Conservation (phyloP, 331 rosid genomes). For the Cydonia oblonga region DNA sequence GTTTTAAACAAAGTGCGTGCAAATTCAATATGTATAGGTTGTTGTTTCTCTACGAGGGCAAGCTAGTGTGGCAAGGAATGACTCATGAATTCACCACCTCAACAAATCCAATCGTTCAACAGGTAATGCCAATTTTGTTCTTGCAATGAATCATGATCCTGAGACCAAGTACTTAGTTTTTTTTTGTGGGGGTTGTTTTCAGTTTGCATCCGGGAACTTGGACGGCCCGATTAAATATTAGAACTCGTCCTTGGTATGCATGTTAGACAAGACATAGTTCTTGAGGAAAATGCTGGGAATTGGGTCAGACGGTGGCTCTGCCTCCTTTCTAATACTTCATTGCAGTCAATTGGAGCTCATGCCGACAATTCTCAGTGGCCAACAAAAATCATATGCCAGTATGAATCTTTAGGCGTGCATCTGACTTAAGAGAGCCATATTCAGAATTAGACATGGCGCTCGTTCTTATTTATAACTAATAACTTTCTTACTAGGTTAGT, state of each 20-base stretch:
- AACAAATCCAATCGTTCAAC: constrained; percentile 79
- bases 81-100: constrained; percentile 77
- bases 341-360: constrained; percentile 2
- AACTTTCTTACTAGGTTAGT: neutral
- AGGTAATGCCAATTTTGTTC: constrained; percentile 31
- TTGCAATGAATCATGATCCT: neutral
- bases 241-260: constrained; percentile 2
- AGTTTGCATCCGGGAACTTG: constrained; percentile 94
- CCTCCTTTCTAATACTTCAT: neutral
- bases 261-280: neutral
- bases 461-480: neutral
- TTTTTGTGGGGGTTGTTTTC: constrained; percentile 16
- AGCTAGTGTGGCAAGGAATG: constrained; percentile 98
- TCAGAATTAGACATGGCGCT: neutral
- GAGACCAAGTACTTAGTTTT: neutral
- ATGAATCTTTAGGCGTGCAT: neutral
- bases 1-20: constrained; percentile 1
- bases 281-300: constrained; percentile 1
- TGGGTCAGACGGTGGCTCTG: constrained; percentile 5
- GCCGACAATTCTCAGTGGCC: neutral
- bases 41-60: constrained; percentile 80
- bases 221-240: constrained; percentile 93
- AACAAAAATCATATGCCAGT: neutral
- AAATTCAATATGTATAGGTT: constrained; percentile 38
- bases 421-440: neutral